Base-by-base conservation (phyloP, 495 filamentous ascomycete genomes). In the Haplographium delicatum region DNA sequence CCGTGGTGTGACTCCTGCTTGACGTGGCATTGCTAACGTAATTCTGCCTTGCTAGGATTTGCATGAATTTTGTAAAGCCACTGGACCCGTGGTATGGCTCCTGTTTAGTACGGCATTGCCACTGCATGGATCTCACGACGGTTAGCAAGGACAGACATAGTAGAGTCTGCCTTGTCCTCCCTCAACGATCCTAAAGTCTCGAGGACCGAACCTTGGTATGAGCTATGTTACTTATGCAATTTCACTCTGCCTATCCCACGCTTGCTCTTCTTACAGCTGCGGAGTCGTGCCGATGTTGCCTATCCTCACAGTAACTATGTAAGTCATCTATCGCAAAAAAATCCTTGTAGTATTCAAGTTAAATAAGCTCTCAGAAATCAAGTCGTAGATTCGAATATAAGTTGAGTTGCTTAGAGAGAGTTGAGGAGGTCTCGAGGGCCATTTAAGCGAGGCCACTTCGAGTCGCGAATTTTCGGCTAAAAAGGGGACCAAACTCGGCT, bases 151-250 rank as follows among this genome's bases (percentile, higher is more conserved):
- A 38, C 34, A 38, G 34, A 18, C 34, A 38, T 38, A 38, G 34
- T 38, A 38, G 34, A 38, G 34, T 38, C 34, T 38, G 34, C 34
- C 34, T 38, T 38, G 34, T 38, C 34, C 16, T 38, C 34, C 34
- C 34, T 38, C 34, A 15, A 38, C 16, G 16, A 38, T 38, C 34
- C 7, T 38, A 38, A 18, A 38, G 34, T 38, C 34, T 38, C 34
- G 34, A 38, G 34, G 34, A 18, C 28, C 28, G 28, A 31, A 31
- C 28, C 28, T 31, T 31, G 28, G 28, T 31, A 31, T 31, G 28
- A 31, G 16, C 34, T 15, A 38, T 38, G 16, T 38, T 38, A 38
- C 34, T 38, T 38, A 38, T 38, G 34, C 16, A 38, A 38, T 38
- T 38, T 38, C 34, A 9, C 34, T 38, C 34, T 38, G 16, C 16